Evolutionary conservation across 2,329 filamentous ascomycete species (phyloP).

Genomic region (Ceratocystis smalleyi): DNA sequence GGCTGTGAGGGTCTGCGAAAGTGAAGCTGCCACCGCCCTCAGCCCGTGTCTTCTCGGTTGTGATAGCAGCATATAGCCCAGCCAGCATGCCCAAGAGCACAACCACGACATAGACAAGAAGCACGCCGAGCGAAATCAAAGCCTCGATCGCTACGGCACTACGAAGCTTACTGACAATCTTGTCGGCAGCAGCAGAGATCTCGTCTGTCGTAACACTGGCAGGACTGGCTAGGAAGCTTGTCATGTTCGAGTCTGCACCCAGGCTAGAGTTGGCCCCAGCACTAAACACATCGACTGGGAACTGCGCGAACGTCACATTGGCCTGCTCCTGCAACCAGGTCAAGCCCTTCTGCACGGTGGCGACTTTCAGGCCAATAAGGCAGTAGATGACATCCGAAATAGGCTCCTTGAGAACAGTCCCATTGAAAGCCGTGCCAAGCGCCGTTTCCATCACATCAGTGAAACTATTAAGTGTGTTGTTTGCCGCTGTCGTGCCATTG

Average conservation of each 20-base stretch:
- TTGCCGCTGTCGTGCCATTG: slow-evolving; percentile 67
- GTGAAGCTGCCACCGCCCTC: slow-evolving; percentile 14
- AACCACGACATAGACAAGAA: slow-evolving; percentile 64
- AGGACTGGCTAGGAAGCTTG: slow-evolving; percentile 63
- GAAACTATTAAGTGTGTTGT: slow-evolving; percentile 71
- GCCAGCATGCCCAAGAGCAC: slow-evolving; percentile 58
- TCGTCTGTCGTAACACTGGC: slow-evolving; percentile 61
- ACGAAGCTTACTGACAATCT: slow-evolving; percentile 52
- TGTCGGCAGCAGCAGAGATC: slow-evolving; percentile 58
- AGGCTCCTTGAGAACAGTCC: slow-evolving; percentile 62
- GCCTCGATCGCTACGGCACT: slow-evolving; percentile 59
- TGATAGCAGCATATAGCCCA: slow-evolving; percentile 44
- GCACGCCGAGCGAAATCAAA: slow-evolving; percentile 58
- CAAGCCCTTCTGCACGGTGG: slow-evolving; percentile 70
- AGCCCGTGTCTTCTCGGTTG: slow-evolving; percentile 42
- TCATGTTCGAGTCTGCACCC: slow-evolving; percentile 41
- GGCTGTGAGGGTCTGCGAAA: neutral
- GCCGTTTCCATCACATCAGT: slow-evolving; percentile 59
- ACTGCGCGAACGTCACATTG: slow-evolving; percentile 61
- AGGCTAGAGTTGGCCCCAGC: slow-evolving; percentile 52
- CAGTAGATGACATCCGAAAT: slow-evolving; percentile 71
- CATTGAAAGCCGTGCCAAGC: slow-evolving; percentile 64
- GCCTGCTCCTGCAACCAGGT: slow-evolving; percentile 87
- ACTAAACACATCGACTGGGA: slow-evolving; percentile 71
- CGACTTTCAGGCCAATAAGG: slow-evolving; percentile 74